These are phyloP conservation scores for Meredithiella fracta DNA, from an alignment of 2,329 filamentous ascomycete species.

Conservation along the genomic window DNA sequence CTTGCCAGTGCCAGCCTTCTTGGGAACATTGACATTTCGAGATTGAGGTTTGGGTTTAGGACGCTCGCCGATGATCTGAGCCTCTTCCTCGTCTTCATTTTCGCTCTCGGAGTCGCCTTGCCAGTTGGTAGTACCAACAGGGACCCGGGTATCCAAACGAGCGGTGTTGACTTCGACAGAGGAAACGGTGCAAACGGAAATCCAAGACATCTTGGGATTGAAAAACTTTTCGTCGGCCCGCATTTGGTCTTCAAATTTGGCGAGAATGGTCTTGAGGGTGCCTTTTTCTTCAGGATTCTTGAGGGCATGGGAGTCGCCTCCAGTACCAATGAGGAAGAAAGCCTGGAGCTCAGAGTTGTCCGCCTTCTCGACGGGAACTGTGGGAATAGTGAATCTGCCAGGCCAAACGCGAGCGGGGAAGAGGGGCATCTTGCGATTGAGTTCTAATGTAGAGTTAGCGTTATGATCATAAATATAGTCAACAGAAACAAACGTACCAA, in stretches of 20 bases:
- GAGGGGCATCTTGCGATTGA: neutral
- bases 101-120: slow-evolving; percentile 27
- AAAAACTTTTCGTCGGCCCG: slow-evolving; percentile 31
- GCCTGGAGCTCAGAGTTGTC: neutral
- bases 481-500: slow-evolving; percentile 26
- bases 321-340: slow-evolving; percentile 1
- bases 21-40: slow-evolving; percentile 15
- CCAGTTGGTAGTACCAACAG: slow-evolving; percentile 30
- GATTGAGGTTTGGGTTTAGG: slow-evolving; percentile 1
- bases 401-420: neutral
- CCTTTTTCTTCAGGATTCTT: neutral
- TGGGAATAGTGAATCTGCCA: neutral
- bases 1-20: slow-evolving; percentile 25
- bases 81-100: slow-evolving; percentile 21
- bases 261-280: slow-evolving; percentile 22
- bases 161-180: slow-evolving; percentile 25
- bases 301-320: neutral
- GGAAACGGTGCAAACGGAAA: slow-evolving; percentile 27
- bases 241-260: slow-evolving; percentile 33
- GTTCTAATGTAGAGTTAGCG: neutral
- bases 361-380: neutral
- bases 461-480: neutral
- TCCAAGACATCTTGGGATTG: slow-evolving; percentile 32
- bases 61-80: slow-evolving; percentile 12
- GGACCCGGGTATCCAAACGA: slow-evolving; percentile 30